These are phyloP conservation scores for Colletotrichum liaoningense DNA, from an alignment of 2,329 filamentous ascomycete genomes.

Conservation along the genomic window DNA sequence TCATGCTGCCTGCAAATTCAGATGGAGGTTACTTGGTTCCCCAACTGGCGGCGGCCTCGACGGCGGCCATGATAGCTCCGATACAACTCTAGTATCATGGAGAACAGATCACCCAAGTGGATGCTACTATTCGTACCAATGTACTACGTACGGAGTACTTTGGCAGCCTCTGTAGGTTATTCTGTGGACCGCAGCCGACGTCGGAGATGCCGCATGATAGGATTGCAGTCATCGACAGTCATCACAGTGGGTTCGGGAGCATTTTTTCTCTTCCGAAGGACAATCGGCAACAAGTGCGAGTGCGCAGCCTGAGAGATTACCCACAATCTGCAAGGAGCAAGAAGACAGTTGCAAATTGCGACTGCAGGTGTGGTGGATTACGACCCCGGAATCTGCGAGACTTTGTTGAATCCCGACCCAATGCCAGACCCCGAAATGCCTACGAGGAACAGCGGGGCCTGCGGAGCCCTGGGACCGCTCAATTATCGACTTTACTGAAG, in stretches of 20 bases:
- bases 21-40: not conserved
- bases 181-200: slow-evolving; percentile 27
- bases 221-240: slow-evolving; percentile 1
- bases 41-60: not conserved
- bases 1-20: not conserved
- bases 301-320: not conserved
- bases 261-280: not conserved
- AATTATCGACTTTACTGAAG: not conserved
- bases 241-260: slow-evolving; percentile 16
- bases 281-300: not conserved
- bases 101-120: not conserved
- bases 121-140: not conserved
- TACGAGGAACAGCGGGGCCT: slow-evolving; percentile 21
- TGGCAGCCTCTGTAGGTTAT: slow-evolving; percentile 17
- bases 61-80: not conserved
- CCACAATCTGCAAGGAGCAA: slow-evolving; percentile 14
- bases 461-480: not conserved
- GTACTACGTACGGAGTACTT: not conserved
- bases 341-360: slow-evolving; percentile 15
- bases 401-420: slow-evolving; percentile 23
- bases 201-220: slow-evolving; percentile 19
- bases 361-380: slow-evolving; percentile 22
- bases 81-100: not conserved
- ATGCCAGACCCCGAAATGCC: slow-evolving; percentile 24
- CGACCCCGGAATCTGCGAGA: slow-evolving; percentile 28